Evolutionary conservation across 2,329 filamentous ascomycete species (phyloP), one percentile per base, ranked within the genome.

Genomic region (Helotiales sp.): DNA sequence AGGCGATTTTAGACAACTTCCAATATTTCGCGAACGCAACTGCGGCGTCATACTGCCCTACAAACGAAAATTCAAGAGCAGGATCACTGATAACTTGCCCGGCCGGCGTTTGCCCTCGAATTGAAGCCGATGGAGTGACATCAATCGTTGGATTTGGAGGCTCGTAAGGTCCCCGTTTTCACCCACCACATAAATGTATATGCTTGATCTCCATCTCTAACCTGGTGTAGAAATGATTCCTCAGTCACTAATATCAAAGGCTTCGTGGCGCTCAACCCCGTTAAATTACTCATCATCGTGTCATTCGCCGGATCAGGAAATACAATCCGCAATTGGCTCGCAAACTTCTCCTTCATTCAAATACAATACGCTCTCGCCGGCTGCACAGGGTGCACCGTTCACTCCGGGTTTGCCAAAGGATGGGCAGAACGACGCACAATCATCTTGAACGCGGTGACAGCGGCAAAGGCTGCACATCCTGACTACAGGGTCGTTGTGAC

Each of bases 401-500:
- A 78, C 58, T 61, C 61, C 5, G 76, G 76, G 1, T 77, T 77
- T 57, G 40, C 64, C 4, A 62, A 60, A 0, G 65, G 67, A 10
- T 74, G 70, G 64, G 63, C 72, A 1, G 70, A 72, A 11, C 66
- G 72, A 10, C 54, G 65, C 6, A 57, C 65, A 1, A 59, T 61
- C 7, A 66, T 77, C 40, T 52, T 74, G 4, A 28, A 66, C 2
- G 65, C 73, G 1, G 61, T 77, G 7, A 63, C 59, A 11, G 26
- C 65, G 2, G 61, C 71, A 11, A 57, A 68, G 10, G 65, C 63
- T 3, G 57, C 63, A 15, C n/a, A 75, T 45, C 71, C 74, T 2
- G 52, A 47, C 6, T 77, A 75, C 64, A 66, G 60, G 26, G 59
- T 76, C 37, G 63, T 73, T n/a, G 68, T 72, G 34, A 76, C 74